Evolutionary conservation across 2,329 filamentous ascomycete genomes (phyloP), one percentile per base, ranked within the genome.

Genomic region (Cordyceps farinosa): DNA sequence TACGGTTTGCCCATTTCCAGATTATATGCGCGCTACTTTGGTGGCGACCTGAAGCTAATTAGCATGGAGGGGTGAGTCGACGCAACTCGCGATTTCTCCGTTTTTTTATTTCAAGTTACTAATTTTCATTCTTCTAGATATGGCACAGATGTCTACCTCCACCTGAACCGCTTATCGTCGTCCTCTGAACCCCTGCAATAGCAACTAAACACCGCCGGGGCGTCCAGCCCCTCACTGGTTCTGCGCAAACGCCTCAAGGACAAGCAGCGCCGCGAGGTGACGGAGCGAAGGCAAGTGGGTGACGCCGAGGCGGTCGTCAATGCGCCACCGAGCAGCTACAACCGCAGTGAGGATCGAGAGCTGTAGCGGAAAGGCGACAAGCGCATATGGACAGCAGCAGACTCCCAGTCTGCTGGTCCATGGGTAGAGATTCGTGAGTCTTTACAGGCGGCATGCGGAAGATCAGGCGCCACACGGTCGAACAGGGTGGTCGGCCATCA

Each of bases 121-220:
- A 51, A 57, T 36, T 56, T 66, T 42, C 45, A 32, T 17, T 55
- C 17, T 40, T 53, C 70, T 22, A 97, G 94, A 64, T 99, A 99
- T 77, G 95, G 95, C 68, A 99, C 95, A 57, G 95, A 99, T 74
- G 95, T 98, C 59, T 99, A 99, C 79, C 90, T 99, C 54, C 95
- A 99, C 76, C 87, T 99, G 57, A 99, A 99, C 80, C 87, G 95
- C 62, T 84, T 99, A 32, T 97, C 92, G 50, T 97, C 92, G 68
- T 97, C 92, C 44, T 97, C 93, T 32, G 95, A 99, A 77, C 95
- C 95, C 68, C 83, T 99, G 58, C 94, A 97, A 91, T 98, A 95
- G 85, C 83, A 88, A 86, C 85, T 86, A 93, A 78, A 84, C 71
- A 71, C 75, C 72, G 72, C 76, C 72, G 70, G 71, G 65, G 70